phyloP scores from a whole-genome alignment of 164 flowering plant genomes.

The Magnolia changhungtana region DNA sequence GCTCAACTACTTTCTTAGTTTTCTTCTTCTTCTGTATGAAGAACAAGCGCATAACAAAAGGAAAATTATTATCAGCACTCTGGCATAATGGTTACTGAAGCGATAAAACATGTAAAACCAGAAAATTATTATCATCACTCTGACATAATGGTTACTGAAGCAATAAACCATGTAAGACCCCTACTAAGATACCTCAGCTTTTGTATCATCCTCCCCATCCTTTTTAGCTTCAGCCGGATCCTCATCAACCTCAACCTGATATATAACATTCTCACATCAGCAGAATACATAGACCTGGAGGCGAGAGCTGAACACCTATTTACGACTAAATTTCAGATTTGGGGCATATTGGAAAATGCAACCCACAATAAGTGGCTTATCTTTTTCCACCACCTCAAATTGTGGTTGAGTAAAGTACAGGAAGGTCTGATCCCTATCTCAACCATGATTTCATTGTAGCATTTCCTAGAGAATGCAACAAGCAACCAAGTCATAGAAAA shows the following conservation, averaged over 20 bases:
- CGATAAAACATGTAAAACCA: background rate
- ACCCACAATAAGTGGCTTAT: too few relatives aligned
- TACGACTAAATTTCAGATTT: background rate
- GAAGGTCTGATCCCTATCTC: background rate
- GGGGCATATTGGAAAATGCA: background rate
- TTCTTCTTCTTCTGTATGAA: constrained; percentile 80
- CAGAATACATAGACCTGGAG: background rate
- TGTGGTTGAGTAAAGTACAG: background rate
- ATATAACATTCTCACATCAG: background rate
- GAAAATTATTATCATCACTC: background rate
- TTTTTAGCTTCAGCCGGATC: constrained; percentile 79
- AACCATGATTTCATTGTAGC: too few relatives aligned
- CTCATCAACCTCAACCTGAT: constrained; percentile 93
- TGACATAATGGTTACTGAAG: background rate
- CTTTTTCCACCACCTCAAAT: too few relatives aligned
- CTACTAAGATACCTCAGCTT: constrained; percentile 49
- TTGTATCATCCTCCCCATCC: constrained; percentile 54
- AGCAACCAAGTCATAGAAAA: too few relatives aligned
- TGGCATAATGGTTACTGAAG: background rate
- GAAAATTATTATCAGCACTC: background rate
- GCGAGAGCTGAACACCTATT: background rate
- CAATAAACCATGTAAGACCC: background rate
- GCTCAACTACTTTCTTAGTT: constrained; percentile 86
- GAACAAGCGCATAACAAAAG: background rate
- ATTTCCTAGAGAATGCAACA: background rate